Percentiles rank a stretch among this genome's conserved stretches.
Evolutionary conservation across 1,284 basidiomycete species (phyloP).

Genomic region (Marasmius sp.): DNA sequence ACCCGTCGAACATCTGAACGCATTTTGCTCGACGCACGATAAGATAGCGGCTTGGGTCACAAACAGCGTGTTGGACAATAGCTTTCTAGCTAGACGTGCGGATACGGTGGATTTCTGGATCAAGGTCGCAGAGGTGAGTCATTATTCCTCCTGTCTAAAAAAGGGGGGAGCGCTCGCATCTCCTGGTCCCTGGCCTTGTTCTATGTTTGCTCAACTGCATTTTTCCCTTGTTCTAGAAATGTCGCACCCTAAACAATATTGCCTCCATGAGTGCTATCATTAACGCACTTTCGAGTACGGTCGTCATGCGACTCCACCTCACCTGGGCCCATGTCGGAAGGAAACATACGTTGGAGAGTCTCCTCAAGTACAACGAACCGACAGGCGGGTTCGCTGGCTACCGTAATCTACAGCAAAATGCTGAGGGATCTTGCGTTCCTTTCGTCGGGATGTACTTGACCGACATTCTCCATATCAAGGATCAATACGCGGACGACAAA

Average conservation of each 20-base stretch:
- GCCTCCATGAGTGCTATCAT: conserved; percentile 68
- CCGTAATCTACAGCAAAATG: conserved; percentile 46
- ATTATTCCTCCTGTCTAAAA: neutral
- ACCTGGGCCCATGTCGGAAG: conserved; percentile 69
- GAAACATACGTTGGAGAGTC: conserved; percentile 47
- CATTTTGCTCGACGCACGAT: conserved; percentile 62
- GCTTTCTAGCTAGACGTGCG: conserved; percentile 51
- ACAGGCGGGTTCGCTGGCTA: conserved; percentile 58
- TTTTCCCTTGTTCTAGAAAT: conserved; percentile 49
- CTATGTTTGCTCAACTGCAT: neutral
- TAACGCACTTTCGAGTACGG: conserved; percentile 59
- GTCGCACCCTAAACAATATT: conserved; percentile 62
- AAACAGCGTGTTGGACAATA: conserved; percentile 52
- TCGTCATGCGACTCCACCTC: conserved; percentile 54
- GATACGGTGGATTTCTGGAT: conserved; percentile 74
- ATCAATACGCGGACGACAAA: conserved; percentile 45
- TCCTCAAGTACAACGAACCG: conserved; percentile 58
- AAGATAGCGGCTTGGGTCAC: conserved; percentile 68
- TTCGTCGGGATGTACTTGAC: conserved; percentile 64
- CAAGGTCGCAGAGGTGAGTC: conserved; percentile 68
- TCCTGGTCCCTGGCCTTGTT: neutral
- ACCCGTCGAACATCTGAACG: conserved; percentile 42
- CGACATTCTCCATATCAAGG: conserved; percentile 56
- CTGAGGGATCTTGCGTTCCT: conserved; percentile 65
- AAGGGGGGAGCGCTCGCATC: neutral